These are phyloP conservation scores for Spergularia azorica DNA, from an alignment of 179 eudicot species.

Conservation along the genomic window DNA sequence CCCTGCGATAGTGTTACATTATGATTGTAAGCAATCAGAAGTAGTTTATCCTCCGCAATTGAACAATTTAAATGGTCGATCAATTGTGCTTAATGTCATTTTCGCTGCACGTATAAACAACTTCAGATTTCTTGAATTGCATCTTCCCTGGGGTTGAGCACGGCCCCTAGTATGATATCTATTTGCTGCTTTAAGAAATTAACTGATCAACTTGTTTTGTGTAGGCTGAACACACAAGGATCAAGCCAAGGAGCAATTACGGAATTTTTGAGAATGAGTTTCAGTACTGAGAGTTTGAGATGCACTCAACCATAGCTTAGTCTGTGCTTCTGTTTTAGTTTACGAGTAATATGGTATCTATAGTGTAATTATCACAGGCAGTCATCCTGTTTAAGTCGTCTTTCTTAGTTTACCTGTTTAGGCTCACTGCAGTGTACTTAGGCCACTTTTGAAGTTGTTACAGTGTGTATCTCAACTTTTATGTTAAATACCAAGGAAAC, in stretches of 20 bases:
- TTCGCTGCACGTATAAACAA: not conserved
- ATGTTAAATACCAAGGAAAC: not conserved
- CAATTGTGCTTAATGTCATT: not conserved
- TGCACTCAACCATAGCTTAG: not conserved
- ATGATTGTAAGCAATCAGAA: not conserved
- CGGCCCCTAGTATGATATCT: not conserved
- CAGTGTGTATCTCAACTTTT: not conserved
- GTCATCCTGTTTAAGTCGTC: constrained; percentile 1
- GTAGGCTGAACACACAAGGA: constrained; percentile 30
- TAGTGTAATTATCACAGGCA: constrained; percentile 12
- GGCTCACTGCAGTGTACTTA: not conserved
- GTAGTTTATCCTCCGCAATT: not conserved
- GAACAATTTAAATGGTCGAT: not conserved
- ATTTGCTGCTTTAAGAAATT: not conserved
- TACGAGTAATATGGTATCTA: not conserved
- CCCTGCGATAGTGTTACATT: not conserved
- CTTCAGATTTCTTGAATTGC: constrained; percentile 7
- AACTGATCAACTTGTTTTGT: not conserved
- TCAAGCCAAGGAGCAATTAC: constrained; percentile 3
- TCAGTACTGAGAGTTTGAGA: constrained; percentile 19
- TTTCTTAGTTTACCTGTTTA: constrained; percentile 13
- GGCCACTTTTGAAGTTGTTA: not conserved
- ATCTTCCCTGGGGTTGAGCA: not conserved
- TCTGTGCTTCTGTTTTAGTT: not conserved
- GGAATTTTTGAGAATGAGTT: constrained; percentile 33